phyloP scores from a whole-genome alignment of 2,329 filamentous ascomycete genomes.

The Aspergillus amoenus region DNA sequence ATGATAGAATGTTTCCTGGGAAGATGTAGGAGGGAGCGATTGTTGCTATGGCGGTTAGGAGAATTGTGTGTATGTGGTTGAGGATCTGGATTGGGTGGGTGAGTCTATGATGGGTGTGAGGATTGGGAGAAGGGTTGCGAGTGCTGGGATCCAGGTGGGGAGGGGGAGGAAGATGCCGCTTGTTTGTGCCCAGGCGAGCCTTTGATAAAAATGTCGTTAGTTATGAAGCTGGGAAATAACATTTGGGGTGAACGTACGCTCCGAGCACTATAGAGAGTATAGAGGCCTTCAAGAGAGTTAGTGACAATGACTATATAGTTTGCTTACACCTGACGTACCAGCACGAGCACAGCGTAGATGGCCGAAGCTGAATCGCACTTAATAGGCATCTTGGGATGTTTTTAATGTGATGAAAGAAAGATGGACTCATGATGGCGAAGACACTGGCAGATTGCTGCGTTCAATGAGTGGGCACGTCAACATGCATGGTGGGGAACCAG shows the following conservation, averaged over 20 bases:
- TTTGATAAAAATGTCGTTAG: conserved; percentile 3
- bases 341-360: neutral
- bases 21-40: conserved; percentile 29
- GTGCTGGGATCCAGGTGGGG: conserved; percentile 23
- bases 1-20: conserved; percentile 25
- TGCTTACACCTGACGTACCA: neutral
- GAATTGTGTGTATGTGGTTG: conserved; percentile 25
- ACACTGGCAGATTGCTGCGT: neutral
- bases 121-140: conserved; percentile 23
- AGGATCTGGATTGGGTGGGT: conserved; percentile 8
- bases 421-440: neutral
- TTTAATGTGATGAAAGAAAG: neutral
- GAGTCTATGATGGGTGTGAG: conserved; percentile 2
- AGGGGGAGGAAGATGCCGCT: conserved; percentile 24
- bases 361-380: neutral
- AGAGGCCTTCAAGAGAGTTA: neutral
- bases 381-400: neutral
- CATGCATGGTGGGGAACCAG: too few species aligned
- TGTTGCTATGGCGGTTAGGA: conserved; percentile 30
- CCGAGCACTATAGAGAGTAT: conserved; percentile 3
- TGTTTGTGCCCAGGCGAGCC: conserved; percentile 29
- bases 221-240: neutral
- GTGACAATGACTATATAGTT: neutral
- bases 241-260: neutral
- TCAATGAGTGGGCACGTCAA: too few species aligned